Evolutionary conservation across 768 basidiomycete species (phyloP).

Genomic region (Multifurca ochricompacta): DNA sequence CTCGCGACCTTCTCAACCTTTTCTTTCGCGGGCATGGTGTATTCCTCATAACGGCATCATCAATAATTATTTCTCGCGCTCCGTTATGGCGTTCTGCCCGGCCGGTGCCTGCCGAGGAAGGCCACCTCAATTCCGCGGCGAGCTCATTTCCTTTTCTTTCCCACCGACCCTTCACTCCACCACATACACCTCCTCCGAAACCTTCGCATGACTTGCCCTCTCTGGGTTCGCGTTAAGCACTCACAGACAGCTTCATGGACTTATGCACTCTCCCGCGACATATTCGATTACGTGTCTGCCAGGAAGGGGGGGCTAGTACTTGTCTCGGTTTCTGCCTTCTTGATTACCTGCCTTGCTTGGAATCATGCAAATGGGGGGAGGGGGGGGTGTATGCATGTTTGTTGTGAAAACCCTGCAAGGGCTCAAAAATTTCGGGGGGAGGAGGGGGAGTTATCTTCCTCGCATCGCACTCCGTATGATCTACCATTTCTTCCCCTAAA

Average conservation of each 20-base stretch:
- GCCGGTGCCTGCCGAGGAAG: conserved; percentile 1
- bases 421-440: too few species aligned
- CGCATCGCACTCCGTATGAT: too few species aligned
- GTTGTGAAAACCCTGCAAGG: too few species aligned
- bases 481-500: neutral
- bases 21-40: neutral
- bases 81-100: neutral
- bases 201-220: neutral
- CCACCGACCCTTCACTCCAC: neutral
- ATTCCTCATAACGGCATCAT: neutral
- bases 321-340: neutral
- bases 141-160: neutral
- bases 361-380: too few species aligned
- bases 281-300: neutral
- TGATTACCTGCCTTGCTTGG: neutral
- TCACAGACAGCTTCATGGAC: neutral
- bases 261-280: neutral
- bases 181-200: neutral
- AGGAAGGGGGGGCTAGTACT: neutral
- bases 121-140: neutral
- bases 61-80: neutral
- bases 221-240: neutral
- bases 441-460: too few species aligned
- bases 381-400: too few species aligned
- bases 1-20: neutral